Conservation (phyloP, 2,329 filamentous ascomycete genomes). For the Graphiopsis chlorocephala region DNA sequence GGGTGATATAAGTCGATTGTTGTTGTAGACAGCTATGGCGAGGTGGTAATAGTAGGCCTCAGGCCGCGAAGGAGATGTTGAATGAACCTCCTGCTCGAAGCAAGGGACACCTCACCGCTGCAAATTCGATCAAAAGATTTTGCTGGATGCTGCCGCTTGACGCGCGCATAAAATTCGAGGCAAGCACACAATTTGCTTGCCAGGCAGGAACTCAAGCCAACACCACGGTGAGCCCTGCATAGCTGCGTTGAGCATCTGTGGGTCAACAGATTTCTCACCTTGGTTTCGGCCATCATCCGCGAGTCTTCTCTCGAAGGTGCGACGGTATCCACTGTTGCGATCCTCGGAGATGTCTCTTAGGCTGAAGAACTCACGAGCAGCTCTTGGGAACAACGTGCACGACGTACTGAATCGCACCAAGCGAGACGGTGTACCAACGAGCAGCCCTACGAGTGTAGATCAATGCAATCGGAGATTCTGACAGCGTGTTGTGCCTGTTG, state of each 20-base stretch:
- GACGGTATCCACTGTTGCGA: slow-evolving; percentile 1
- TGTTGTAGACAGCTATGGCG: not conserved
- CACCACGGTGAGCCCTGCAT: not conserved
- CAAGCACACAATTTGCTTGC: not conserved
- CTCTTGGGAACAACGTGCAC: not conserved
- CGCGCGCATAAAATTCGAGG: not conserved
- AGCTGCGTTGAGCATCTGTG: not conserved
- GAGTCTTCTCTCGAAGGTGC: not conserved
- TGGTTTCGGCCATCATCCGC: slow-evolving; percentile 2
- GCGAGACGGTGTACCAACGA: not conserved
- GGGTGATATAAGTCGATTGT: not conserved
- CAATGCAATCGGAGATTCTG: slow-evolving; percentile 7
- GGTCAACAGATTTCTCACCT: slow-evolving; percentile 6
- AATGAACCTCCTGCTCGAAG: not conserved
- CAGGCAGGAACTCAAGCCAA: not conserved
- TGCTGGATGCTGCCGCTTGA: not conserved
- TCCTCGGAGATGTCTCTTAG: slow-evolving; percentile 4
- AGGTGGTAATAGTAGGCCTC: not conserved
- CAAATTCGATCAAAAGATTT: not conserved
- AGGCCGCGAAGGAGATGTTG: not conserved
- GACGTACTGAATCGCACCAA: not conserved
- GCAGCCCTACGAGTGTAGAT: not conserved
- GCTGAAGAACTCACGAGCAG: not conserved
- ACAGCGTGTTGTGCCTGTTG: not conserved
- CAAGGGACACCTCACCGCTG: not conserved